Evolutionary conservation across 2,329 filamentous ascomycete genomes (phyloP).

Genomic region (Monascus ruber): DNA sequence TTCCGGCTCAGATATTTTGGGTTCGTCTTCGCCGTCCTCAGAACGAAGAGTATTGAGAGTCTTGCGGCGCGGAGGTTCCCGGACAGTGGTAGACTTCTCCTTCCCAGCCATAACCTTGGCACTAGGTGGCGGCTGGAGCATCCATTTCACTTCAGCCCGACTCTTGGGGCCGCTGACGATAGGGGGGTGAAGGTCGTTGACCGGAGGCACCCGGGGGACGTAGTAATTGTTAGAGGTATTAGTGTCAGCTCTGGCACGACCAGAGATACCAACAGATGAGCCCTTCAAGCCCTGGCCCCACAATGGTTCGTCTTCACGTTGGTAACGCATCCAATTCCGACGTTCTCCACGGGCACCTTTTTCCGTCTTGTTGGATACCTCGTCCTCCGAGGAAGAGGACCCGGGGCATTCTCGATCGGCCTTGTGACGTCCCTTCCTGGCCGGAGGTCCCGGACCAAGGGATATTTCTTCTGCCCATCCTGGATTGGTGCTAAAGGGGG

Average conservation of each 20-base stretch:
- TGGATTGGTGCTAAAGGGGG: conserved; percentile 72
- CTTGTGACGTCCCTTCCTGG: conserved; percentile 43
- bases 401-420: conserved; percentile 19
- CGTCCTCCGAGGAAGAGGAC: conserved; percentile 9
- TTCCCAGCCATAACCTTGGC: conserved; percentile 88
- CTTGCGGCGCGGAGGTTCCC: too few species aligned
- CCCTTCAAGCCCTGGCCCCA: conserved; percentile 57
- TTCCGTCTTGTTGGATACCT: conserved; percentile 32
- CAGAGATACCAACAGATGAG: conserved; percentile 42
- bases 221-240: conserved; percentile 46
- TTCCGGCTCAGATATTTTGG: too few species aligned
- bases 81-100: conserved; percentile 27
- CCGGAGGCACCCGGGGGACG: conserved; percentile 53
- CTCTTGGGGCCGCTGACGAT: conserved; percentile 64
- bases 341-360: conserved; percentile 42
- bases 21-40: too few species aligned
- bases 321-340: conserved; percentile 70
- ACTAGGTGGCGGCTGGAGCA: conserved; percentile 83
- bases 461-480: conserved; percentile 82
- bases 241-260: conserved; percentile 26
- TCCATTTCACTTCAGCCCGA: conserved; percentile 68
- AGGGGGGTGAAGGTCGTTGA: conserved; percentile 78
- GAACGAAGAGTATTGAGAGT: too few species aligned
- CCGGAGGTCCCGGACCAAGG: conserved; percentile 64
- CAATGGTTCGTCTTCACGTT: conserved; percentile 77